Base-by-base conservation (phyloP, 2,329 filamentous ascomycete genomes). In the Xylariaceae sp. region DNA sequence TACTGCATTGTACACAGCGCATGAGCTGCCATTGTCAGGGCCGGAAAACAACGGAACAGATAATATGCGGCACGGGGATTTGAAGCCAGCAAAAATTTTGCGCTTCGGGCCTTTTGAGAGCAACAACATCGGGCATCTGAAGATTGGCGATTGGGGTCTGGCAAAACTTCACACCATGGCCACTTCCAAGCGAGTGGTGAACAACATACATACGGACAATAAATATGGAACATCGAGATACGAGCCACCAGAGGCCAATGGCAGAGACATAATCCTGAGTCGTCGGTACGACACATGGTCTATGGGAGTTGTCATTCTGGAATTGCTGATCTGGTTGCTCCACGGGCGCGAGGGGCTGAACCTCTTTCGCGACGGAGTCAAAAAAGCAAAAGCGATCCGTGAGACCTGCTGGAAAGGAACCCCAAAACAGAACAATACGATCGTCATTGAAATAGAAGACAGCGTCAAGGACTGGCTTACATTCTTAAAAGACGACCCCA, bases 1-100 rank as follows among this genome's bases (percentile, higher is more conserved):
- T 19, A 11, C n/a, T 9, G n/a, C 14, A 49, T 7, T 52, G 49
- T 42, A 42, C 41, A 12, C 38, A 30, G 11, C 49, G 49, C 46
- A 35, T 35, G 32, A 10, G 14, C 10, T n/a, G n/a, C n/a, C n/a
- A n/a, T n/a, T n/a, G n/a, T n/a, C n/a, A n/a, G n/a, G n/a, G n/a
- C n/a, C n/a, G n/a, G n/a, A n/a, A n/a, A n/a, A n/a, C n/a, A n/a
- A n/a, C n/a, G n/a, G n/a, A n/a, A n/a, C n/a, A n/a, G n/a, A 10
- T 14, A 35, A 40, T 15, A 40, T 40, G 10, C 39, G 39, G 15
- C 39, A 40, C 17, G 39, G 39, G 9, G 39, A 40, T 15, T 15
- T 40, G 18, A 40, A 40, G 15, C 39, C 39, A 11, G 10, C 14
- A 9, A 40, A 40, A 10, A 17, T 40, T 10, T 15, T 40, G 15